Evolutionary conservation across 176 grass and related monocot genomes (phyloP), one percentile per base, ranked within the genome.

Genomic region (Rhipidocladum racemiflorum): DNA sequence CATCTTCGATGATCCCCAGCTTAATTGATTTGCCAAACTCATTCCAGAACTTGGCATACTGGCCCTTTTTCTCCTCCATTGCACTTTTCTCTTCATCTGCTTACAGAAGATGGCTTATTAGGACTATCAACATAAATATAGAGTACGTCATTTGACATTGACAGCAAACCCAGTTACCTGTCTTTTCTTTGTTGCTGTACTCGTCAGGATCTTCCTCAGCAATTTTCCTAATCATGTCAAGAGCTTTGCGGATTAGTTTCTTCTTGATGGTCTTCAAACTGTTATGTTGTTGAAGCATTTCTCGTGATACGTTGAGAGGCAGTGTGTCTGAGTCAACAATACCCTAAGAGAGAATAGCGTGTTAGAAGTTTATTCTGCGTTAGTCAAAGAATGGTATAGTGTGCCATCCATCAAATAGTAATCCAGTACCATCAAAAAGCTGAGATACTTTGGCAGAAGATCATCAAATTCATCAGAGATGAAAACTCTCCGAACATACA

Each of bases 281-380:
- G 68, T 68, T 90, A 90, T 98, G 95, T 76, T 97, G 94, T 91
- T 97, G 94, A 87, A 97, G 94, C 94, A 97, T 97, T 85, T 97
- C 94, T 81, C 90, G 79, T 9, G 95, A 95, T 10, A 98, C 95
- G 79, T 98, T 98, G 59, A 98, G 95, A 11, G 95, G 95, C 65
- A 98, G 72, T 54, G 95, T 95, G 75, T 95, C 95, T 11, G 95
- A 98, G 80, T 98, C 95, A 54, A 98, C 95, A 70, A 98, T 74
- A 73, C 95, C 95, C 95, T 98, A 81, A 13, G 5, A 88, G 60
- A 67, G 9, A 91, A 66, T 29, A 72, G 3, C 10, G 21, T 1
- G 21, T 0, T 65, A 23, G 21, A 74, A 57, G 30, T 88, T 62
- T 60, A 29, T 12, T 25, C 44, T 53, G 46, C 13, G 5, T 24